phyloP scores from a whole-genome alignment of 2,329 filamentous ascomycete genomes.

The Hypoxylon sp. region DNA sequence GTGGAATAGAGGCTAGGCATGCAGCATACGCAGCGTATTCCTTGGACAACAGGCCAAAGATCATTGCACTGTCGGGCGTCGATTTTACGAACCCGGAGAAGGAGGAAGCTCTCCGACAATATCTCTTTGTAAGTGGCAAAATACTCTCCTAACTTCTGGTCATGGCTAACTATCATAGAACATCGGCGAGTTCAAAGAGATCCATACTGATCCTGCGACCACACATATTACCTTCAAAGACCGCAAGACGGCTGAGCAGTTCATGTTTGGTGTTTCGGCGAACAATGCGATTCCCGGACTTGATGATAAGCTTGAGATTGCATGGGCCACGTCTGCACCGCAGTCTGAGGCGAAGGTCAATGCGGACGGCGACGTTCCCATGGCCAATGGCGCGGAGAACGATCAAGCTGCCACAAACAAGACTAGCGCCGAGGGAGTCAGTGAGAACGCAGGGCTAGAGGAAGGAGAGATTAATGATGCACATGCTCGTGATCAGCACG shows the following conservation, averaged over 20 bases:
- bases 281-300: conserved; percentile 71
- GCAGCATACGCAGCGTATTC: conserved; percentile 73
- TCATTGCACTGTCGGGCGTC: conserved; percentile 72
- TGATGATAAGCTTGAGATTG: conserved; percentile 71
- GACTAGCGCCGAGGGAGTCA: conserved; percentile 34
- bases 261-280: conserved; percentile 66
- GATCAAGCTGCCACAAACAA: conserved; percentile 44
- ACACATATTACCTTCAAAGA: conserved; percentile 74
- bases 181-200: conserved; percentile 71
- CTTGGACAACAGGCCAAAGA: conserved; percentile 81
- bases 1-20: conserved; percentile 53
- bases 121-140: conserved; percentile 70
- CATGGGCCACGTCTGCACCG: conserved; percentile 66
- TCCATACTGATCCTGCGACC: conserved; percentile 61
- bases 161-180: conserved; percentile 60
- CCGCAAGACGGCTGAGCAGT: conserved; percentile 77
- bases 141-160: neutral
- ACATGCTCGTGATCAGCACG: conserved; percentile 46
- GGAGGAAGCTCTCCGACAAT: conserved; percentile 78
- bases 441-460: conserved; percentile 41
- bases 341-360: conserved; percentile 36
- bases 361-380: conserved; percentile 40
- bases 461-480: conserved; percentile 47
- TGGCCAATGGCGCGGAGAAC: conserved; percentile 43
- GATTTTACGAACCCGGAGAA: conserved; percentile 72